Evolutionary conservation across 345 rosid genomes (phyloP).

Genomic region (Mercurialis annua): DNA sequence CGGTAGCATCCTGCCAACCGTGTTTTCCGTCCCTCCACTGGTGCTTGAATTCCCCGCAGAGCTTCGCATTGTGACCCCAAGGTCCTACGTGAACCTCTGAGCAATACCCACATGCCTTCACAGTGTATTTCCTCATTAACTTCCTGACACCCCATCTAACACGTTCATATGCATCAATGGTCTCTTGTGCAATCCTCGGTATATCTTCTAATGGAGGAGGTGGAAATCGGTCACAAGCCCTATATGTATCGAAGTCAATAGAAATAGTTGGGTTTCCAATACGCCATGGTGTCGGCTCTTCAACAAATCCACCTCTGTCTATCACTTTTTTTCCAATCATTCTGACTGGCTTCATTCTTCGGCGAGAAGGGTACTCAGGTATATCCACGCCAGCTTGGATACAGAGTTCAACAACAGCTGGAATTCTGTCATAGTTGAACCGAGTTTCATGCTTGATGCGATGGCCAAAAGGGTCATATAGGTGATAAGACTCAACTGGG

Average conservation of each 20-base stretch:
- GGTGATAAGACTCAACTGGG: constrained; percentile 87
- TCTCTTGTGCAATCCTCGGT: constrained; percentile 72
- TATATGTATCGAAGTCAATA: constrained; percentile 69
- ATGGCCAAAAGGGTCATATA: constrained; percentile 78
- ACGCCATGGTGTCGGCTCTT: constrained; percentile 52
- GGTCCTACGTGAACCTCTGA: constrained; percentile 92
- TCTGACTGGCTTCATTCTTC: constrained; percentile 68
- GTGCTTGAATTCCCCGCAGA: constrained; percentile 87
- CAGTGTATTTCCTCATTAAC: constrained; percentile 66
- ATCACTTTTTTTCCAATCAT: constrained; percentile 72
- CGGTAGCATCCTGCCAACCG: constrained; percentile 87
- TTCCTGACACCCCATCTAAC: constrained; percentile 62
- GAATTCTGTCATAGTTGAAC: constrained; percentile 82
- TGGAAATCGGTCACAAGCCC: constrained; percentile 47
- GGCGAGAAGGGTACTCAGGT: constrained; percentile 75
- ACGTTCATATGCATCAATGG: constrained; percentile 62
- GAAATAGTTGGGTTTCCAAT: constrained; percentile 43
- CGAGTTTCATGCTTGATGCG: constrained; percentile 72
- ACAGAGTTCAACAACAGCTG: constrained; percentile 82
- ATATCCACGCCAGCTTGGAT: constrained; percentile 86
- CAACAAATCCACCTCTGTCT: constrained; percentile 62
- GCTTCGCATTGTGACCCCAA: constrained; percentile 89
- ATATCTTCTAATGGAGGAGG: constrained; percentile 50
- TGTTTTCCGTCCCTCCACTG: constrained; percentile 99
- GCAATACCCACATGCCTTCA: constrained; percentile 95